A percentile compares a stretch with the other conserved stretches of the same genome.
Evolutionary conservation across 805 yeast genomes (phyloP).

Genomic region (Grigorovia humatica): DNA sequence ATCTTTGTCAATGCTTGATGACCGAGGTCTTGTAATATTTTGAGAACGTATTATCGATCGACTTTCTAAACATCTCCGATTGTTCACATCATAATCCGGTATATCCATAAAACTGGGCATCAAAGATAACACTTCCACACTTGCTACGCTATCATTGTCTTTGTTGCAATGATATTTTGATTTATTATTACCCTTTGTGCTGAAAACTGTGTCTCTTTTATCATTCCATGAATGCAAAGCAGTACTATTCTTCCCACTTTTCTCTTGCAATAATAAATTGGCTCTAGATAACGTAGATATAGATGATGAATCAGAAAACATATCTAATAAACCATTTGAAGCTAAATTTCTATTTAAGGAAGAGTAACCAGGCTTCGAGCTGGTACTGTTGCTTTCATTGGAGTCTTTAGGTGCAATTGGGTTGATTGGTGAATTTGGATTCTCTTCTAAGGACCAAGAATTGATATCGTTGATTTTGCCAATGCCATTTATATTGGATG

Average conservation of each 20-base stretch:
- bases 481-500: slow-evolving; percentile 24
- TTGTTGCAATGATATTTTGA: slow-evolving; percentile 6
- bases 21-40: slow-evolving; percentile 6
- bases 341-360: background rate
- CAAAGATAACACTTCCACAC: slow-evolving; percentile 32
- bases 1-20: slow-evolving; percentile 15
- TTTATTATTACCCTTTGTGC: background rate
- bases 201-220: background rate
- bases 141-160: slow-evolving; percentile 11
- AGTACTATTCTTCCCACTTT: slow-evolving; percentile 1
- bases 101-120: slow-evolving; percentile 35
- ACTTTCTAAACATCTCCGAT: background rate
- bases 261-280: slow-evolving; percentile 12
- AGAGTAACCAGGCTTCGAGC: background rate
- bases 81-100: slow-evolving; percentile 13
- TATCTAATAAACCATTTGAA: slow-evolving; percentile 32
- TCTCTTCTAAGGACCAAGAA: slow-evolving; percentile 6
- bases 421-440: slow-evolving; percentile 4
- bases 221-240: background rate
- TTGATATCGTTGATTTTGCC: slow-evolving; percentile 21
- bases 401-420: background rate
- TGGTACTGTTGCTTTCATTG: background rate
- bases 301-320: slow-evolving; percentile 27
- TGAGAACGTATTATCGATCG: background rate
- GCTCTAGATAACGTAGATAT: slow-evolving; percentile 16